phyloP scores from a whole-genome alignment of 1,284 basidiomycete species.

The Trametes versicolor region DNA sequence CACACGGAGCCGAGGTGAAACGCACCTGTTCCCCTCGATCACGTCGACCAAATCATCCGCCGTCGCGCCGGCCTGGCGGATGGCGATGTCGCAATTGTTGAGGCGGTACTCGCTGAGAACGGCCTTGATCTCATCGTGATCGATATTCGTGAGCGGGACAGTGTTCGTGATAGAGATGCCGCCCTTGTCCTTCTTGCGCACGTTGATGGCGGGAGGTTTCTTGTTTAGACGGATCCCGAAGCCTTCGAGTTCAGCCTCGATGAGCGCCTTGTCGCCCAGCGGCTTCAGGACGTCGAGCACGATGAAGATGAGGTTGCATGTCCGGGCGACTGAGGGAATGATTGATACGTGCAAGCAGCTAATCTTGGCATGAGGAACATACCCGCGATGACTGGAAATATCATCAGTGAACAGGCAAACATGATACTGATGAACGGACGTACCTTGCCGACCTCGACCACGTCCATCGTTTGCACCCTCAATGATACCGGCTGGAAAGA shows the following conservation, averaged over 20 bases:
- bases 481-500: slow-evolving; percentile 88
- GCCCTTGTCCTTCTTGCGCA: slow-evolving; percentile 95
- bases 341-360: slow-evolving; percentile 7
- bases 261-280: slow-evolving; percentile 91
- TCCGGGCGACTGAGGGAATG: slow-evolving; percentile 82
- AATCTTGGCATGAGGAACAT: slow-evolving; percentile 40
- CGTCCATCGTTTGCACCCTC: slow-evolving; percentile 99
- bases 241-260: slow-evolving; percentile 94
- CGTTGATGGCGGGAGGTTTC: slow-evolving; percentile 88
- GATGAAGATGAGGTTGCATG: slow-evolving; percentile 99
- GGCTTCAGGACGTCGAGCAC: slow-evolving; percentile 98
- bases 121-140: slow-evolving; percentile 97
- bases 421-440: slow-evolving; percentile 34
- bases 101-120: slow-evolving; percentile 93
- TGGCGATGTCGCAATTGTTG: slow-evolving; percentile 93
- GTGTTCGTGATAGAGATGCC: slow-evolving; percentile 95
- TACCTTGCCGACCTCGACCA: slow-evolving; percentile 96
- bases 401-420: slow-evolving; percentile 15
- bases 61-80: slow-evolving; percentile 93
- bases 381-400: slow-evolving; percentile 80
- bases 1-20: not conserved
- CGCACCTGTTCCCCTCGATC: slow-evolving; percentile 89
- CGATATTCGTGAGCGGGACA: slow-evolving; percentile 96
- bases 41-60: slow-evolving; percentile 99
- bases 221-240: slow-evolving; percentile 98